phyloP scores from a whole-genome alignment of 2,329 filamentous ascomycete species.

The Colletotrichum abscissum region DNA sequence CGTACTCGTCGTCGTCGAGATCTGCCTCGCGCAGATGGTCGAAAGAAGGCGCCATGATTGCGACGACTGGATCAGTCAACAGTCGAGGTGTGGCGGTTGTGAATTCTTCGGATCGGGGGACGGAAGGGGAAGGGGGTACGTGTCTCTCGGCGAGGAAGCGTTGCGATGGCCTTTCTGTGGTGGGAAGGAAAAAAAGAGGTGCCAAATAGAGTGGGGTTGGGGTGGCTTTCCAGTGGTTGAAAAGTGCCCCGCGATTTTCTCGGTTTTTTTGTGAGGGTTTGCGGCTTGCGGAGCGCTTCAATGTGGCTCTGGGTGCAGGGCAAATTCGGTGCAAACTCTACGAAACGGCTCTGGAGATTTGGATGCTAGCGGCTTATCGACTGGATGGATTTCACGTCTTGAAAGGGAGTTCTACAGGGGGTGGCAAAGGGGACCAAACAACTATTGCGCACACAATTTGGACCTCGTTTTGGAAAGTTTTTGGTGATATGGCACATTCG shows the following conservation, averaged over 20 bases:
- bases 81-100: slow-evolving; percentile 24
- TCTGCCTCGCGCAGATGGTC: slow-evolving; percentile 93
- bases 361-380: background rate
- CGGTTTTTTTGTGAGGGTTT: slow-evolving; percentile 29
- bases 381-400: slow-evolving; percentile 8
- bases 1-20: slow-evolving; percentile 85
- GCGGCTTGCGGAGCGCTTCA: slow-evolving; percentile 19
- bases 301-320: slow-evolving; percentile 11
- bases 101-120: background rate
- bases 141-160: slow-evolving; percentile 32
- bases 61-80: slow-evolving; percentile 37
- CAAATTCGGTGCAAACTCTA: background rate
- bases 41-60: slow-evolving; percentile 93
- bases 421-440: background rate
- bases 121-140: slow-evolving; percentile 12
- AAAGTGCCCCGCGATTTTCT: slow-evolving; percentile 37
- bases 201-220: slow-evolving; percentile 28
- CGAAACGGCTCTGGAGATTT: background rate
- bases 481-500: slow-evolving; percentile 15
- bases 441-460: slow-evolving; percentile 27
- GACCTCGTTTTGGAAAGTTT: slow-evolving; percentile 23
- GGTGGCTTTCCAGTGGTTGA: slow-evolving; percentile 22
- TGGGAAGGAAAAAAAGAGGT: slow-evolving; percentile 36
- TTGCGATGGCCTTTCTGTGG: slow-evolving; percentile 31
- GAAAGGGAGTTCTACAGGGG: background rate